These are phyloP conservation scores for Fusarium sp. DNA, from an alignment of 2,329 filamentous ascomycete species.

Conservation along the genomic window DNA sequence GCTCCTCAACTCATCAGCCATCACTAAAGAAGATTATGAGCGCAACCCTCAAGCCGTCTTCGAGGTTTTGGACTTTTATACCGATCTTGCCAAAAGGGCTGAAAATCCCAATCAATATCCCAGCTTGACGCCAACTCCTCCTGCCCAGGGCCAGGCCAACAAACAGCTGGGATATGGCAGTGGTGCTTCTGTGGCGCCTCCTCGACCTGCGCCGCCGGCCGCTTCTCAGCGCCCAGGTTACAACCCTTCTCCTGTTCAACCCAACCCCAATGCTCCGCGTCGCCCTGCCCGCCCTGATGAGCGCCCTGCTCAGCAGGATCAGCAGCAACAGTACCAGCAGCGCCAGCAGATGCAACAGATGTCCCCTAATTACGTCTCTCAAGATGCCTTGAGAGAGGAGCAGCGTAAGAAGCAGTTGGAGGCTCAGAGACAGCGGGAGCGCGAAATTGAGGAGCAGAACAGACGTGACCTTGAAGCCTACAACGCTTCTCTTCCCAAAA, in stretches of 20 bases:
- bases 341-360: slow-evolving; percentile 68
- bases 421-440: slow-evolving; percentile 60
- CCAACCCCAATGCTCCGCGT: slow-evolving; percentile 52
- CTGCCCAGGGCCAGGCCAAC: slow-evolving; percentile 64
- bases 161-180: slow-evolving; percentile 71
- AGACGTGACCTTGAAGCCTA: slow-evolving; percentile 86
- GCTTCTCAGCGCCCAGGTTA: slow-evolving; percentile 58
- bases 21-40: slow-evolving; percentile 98
- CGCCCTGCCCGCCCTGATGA: slow-evolving; percentile 56
- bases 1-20: slow-evolving; percentile 92
- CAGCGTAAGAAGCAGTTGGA: slow-evolving; percentile 72
- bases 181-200: slow-evolving; percentile 71
- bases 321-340: slow-evolving; percentile 66
- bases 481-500: slow-evolving; percentile 88
- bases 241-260: slow-evolving; percentile 51
- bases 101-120: slow-evolving; percentile 77
- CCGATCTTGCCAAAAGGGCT: slow-evolving; percentile 80
- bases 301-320: slow-evolving; percentile 47
- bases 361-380: slow-evolving; percentile 63
- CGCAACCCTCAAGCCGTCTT: slow-evolving; percentile 90
- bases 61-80: slow-evolving; percentile 87
- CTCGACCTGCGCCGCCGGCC: slow-evolving; percentile 68
- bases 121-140: slow-evolving; percentile 74
- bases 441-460: slow-evolving; percentile 71
- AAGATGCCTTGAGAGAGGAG: slow-evolving; percentile 64